A percentile compares a stretch with the other conserved stretches of the same genome.
phyloP scores from a whole-genome alignment of 1,139 yeast genomes.

The Taphrina populina region DNA sequence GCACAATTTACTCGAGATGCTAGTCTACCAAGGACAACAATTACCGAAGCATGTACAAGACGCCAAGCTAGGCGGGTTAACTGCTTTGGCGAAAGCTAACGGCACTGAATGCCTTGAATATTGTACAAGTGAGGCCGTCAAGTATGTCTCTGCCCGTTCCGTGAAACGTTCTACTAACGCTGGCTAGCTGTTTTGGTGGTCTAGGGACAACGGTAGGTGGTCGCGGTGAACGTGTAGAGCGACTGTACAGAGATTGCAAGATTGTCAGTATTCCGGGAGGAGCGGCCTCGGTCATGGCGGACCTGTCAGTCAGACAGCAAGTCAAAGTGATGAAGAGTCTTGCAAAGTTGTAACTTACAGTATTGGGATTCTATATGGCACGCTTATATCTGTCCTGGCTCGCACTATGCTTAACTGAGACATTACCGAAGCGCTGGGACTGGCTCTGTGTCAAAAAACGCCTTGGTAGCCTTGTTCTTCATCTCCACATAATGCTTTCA shows the following conservation, averaged over 20 bases:
- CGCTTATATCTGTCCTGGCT: too few relatives aligned
- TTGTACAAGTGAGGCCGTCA: conserved; percentile 47
- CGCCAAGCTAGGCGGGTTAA: conserved; percentile 50
- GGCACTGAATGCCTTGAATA: conserved; percentile 49
- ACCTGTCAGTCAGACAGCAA: conserved; percentile 22
- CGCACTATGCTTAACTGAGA: too few relatives aligned
- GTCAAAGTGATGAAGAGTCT: conserved; percentile 13
- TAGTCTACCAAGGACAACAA: conserved; percentile 45
- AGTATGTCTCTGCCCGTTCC: background rate
- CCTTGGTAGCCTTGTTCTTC: too few relatives aligned
- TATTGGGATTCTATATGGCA: too few relatives aligned
- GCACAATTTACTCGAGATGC: conserved; percentile 47
- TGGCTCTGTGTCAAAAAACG: too few relatives aligned
- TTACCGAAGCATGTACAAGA: conserved; percentile 43
- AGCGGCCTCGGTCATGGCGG: conserved; percentile 8
- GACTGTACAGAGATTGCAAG: conserved; percentile 48
- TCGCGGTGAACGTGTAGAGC: conserved; percentile 50
- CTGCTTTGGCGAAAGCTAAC: conserved; percentile 50
- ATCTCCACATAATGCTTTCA: too few relatives aligned
- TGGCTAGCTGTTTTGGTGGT: conserved; percentile 50
- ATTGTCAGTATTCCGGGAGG: conserved; percentile 10
- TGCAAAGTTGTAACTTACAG: background rate
- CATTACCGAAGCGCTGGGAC: too few relatives aligned
- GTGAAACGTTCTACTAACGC: background rate
- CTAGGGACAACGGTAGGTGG: conserved; percentile 50